These are phyloP conservation scores for Torulaspora globosa DNA, from an alignment of 1,139 yeast species.

Conservation along the genomic window DNA sequence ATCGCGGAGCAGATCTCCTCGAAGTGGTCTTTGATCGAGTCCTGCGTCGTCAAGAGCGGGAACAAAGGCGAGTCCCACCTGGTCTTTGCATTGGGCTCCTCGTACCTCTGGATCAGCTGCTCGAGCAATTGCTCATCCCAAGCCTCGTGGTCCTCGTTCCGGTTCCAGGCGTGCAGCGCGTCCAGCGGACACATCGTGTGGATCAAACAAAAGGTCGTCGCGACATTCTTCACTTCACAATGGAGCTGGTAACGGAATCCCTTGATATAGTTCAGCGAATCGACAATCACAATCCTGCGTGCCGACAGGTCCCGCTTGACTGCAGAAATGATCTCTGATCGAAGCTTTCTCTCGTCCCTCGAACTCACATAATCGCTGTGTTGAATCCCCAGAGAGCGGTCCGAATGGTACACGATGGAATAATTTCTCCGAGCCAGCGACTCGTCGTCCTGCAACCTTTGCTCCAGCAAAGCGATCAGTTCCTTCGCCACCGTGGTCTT, in stretches of 20 bases:
- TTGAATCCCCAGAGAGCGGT: constrained; percentile 68
- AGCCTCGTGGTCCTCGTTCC: constrained; percentile 29
- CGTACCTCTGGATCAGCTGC: constrained; percentile 78
- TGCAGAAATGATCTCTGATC: constrained; percentile 84
- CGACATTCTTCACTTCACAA: constrained; percentile 84
- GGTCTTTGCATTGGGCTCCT: constrained; percentile 82
- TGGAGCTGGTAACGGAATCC: constrained; percentile 92
- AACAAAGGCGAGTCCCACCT: constrained; percentile 96
- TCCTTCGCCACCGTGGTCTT: constrained; percentile 69
- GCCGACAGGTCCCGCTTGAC: constrained; percentile 76
- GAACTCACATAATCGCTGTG: constrained; percentile 68
- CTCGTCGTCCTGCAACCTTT: constrained; percentile 52
- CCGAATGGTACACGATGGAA: constrained; percentile 66
- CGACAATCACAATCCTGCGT: constrained; percentile 72
- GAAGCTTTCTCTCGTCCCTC: constrained; percentile 67
- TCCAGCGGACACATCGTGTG: constrained; percentile 70
- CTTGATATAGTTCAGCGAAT: constrained; percentile 83
- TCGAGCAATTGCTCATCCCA: constrained; percentile 71
- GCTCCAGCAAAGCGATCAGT: constrained; percentile 47
- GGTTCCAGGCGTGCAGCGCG: constrained; percentile 62
- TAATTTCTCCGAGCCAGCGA: constrained; percentile 38
- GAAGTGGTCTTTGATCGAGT: constrained; percentile 46
- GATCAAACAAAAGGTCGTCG: constrained; percentile 79
- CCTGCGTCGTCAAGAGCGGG: constrained; percentile 58
- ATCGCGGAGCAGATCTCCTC: constrained; percentile 72